phyloP scores from a whole-genome alignment of 2,329 filamentous ascomycete genomes.

The Hymenoscyphus linearis region DNA sequence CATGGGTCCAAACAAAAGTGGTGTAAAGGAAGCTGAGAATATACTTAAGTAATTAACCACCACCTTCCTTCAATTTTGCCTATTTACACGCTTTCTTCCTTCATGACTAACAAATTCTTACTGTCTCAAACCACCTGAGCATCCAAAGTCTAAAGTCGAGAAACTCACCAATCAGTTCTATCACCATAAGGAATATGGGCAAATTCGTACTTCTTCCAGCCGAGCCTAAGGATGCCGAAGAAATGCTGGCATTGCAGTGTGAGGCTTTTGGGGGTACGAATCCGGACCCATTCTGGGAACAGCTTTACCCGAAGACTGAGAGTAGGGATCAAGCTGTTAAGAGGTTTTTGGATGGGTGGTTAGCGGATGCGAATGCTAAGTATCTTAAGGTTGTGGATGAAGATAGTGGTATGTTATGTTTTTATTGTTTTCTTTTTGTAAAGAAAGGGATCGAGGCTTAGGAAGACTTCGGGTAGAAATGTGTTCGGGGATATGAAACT shows the following conservation, averaged over 20 bases:
- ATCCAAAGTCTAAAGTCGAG: no score
- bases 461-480: no score
- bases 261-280: slow-evolving; percentile 14
- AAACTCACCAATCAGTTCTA: background rate
- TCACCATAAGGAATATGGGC: background rate
- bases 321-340: slow-evolving; percentile 12
- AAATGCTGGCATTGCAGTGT: slow-evolving; percentile 15
- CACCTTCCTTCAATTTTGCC: no score
- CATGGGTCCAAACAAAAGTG: no score
- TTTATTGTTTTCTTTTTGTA: background rate
- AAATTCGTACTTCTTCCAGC: slow-evolving; percentile 4
- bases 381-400: slow-evolving; percentile 21
- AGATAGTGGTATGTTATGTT: slow-evolving; percentile 13
- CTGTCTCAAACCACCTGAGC: no score
- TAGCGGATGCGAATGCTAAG: slow-evolving; percentile 9
- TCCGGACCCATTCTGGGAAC: slow-evolving; percentile 18
- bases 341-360: slow-evolving; percentile 17
- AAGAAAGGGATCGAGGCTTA: no score
- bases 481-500: no score
- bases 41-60: no score
- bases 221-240: slow-evolving; percentile 9
- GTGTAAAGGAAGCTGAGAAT: no score
- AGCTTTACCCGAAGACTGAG: slow-evolving; percentile 14
- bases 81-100: no score
- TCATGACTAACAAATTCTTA: no score